Conservation (phyloP, 2,329 filamentous ascomycete genomes). For the Gremmenia infestans region DNA sequence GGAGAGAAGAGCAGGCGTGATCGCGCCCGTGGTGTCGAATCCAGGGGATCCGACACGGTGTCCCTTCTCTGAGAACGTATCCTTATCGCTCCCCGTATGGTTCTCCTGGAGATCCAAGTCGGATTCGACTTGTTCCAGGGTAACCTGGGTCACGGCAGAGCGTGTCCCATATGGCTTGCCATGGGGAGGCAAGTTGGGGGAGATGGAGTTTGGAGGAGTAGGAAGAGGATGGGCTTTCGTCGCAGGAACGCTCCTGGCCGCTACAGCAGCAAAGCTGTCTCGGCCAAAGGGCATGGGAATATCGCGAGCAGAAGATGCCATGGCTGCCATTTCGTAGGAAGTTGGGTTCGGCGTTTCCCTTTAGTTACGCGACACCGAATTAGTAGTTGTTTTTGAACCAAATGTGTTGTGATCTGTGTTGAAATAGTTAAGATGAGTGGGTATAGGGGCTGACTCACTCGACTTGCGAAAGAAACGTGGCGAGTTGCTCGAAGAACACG, state of each 20-base stretch:
- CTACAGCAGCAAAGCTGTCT: constrained; percentile 71
- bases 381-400: constrained; percentile 13
- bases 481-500: constrained; percentile 21
- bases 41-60: constrained; percentile 29
- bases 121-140: constrained; percentile 67
- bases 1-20: constrained; percentile 80
- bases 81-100: constrained; percentile 40
- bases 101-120: constrained; percentile 80
- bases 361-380: constrained; percentile 25
- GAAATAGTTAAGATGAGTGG: neutral
- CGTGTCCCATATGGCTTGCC: constrained; percentile 57
- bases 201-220: constrained; percentile 94
- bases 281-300: constrained; percentile 55
- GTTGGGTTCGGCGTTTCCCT: constrained; percentile 30
- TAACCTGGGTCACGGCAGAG: constrained; percentile 31
- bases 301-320: constrained; percentile 61
- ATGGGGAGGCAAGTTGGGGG: constrained; percentile 77
- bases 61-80: constrained; percentile 16
- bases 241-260: constrained; percentile 55
- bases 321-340: constrained; percentile 52
- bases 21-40: constrained; percentile 71
- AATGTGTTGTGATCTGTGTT: constrained; percentile 12
- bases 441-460: constrained; percentile 29
- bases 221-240: constrained; percentile 61
- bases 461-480: constrained; percentile 31